Evolutionary conservation across 140 eudicot species (phyloP), one percentile per base, ranked within the genome.

Genomic region (Senecio squalidus): DNA sequence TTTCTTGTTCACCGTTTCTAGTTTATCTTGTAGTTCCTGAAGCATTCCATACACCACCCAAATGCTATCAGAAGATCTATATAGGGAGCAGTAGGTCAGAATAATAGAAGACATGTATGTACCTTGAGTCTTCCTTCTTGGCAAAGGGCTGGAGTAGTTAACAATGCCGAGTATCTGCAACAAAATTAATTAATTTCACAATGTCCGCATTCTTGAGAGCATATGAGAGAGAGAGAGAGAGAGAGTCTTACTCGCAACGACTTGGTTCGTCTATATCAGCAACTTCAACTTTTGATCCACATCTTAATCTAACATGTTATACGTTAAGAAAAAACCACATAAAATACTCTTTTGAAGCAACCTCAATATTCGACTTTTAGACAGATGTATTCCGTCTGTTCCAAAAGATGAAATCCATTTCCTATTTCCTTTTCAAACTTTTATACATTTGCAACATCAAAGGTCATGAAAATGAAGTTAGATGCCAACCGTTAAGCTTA

Each of bases 271-370:
- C n/a, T n/a, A n/a, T n/a, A n/a, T n/a, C n/a, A n/a, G n/a, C n/a
- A n/a, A n/a, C n/a, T n/a, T n/a, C n/a, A n/a, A n/a, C n/a, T 75
- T 86, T 84, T 75, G 86, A 72, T 43, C 98, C 98, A 71, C 98
- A 90, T 74, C 98, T 81, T 69, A 90, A 69, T 87, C 72, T 90
- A 15, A 90, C 94, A 94, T 90, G 89, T 28, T 64, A 50, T n/a
- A 52, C n/a, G n/a, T n/a, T 21, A 29, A 45, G 31, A 23, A 33
- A 51, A 45, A 24, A 60, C n/a, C 9, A 54, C 30, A 44, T 11
- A 44, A 25, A 46, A 9, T 48, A 3, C 18, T 41, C 14, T 36
- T 50, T n/a, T 23, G 39, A 68, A 44, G 52, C 68, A 27, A 23
- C 67, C 51, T 36, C 41, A n/a, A n/a, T n/a, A n/a, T n/a, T n/a